Base-by-base conservation (phyloP, 2,329 filamentous ascomycete genomes). In the Thielaviopsis musarum region DNA sequence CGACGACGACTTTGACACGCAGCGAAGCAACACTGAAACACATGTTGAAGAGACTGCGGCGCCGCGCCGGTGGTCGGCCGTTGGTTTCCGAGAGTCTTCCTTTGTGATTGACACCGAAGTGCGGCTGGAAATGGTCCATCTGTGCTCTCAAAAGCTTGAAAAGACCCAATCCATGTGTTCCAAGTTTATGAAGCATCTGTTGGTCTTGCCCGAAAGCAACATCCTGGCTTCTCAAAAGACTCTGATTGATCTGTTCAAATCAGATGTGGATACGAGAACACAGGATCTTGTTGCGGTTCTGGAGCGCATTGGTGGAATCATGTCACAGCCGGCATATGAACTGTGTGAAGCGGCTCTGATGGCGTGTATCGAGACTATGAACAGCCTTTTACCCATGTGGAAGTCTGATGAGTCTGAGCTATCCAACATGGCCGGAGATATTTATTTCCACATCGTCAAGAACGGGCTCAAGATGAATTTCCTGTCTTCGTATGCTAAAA, bases 371-470 rank as follows among this genome's bases (percentile, higher is more conserved):
- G 80, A 85, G 54, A 72, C 87, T 59, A 78, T 95, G 68, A 73
- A 79, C 57, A 80, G 78, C 41, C 76, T 88, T 57, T 78, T 81
- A 48, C 69, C 72, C 13, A 72, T 81, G 48, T 93, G 88, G 88
- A 71, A 76, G 1, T 75, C 80, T 22, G 75, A 78, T 49, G 73
- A 75, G 22, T 77, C 78, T 38, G 74, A 81, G 0, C 73, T 95
- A 2, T 77, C 77, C n/a, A 78, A 80, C 2, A 76, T 79, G 49
- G 87, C 85, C 3, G 79, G 82, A 21, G 85, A 94, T 62, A 73
- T 96, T 21, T 97, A 97, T 69, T 73, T 79, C 52, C 88, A 89
- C 73, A 85, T 93, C 64, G 78, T 90, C 54, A 80, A 81, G 58
- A 77, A 77, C 19, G 80, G 83, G 30, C 71, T 95, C 26, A 77